Conservation (phyloP, 768 basidiomycete genomes). For the Butyriboletus loyo region DNA sequence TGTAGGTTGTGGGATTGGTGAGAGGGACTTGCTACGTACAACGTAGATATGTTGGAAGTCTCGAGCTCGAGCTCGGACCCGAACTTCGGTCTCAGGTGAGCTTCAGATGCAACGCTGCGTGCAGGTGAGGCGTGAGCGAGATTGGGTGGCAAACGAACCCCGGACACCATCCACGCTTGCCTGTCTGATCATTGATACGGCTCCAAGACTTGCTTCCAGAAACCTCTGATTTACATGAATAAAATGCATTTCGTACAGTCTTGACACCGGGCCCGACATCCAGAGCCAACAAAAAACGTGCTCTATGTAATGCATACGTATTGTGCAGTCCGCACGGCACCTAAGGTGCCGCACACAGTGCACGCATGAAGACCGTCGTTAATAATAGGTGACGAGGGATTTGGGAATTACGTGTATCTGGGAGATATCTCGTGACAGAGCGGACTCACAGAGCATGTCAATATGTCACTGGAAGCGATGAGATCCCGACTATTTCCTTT, state of each 20-base stretch:
- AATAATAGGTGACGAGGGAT: slow-evolving; percentile 3
- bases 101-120: slow-evolving; percentile 11
- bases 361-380: slow-evolving; percentile 3
- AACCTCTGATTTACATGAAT: background rate
- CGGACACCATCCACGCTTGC: slow-evolving; percentile 15
- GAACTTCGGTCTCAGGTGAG: slow-evolving; percentile 23
- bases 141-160: slow-evolving; percentile 15
- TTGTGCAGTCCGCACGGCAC: background rate
- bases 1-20: slow-evolving; percentile 6
- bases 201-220: background rate
- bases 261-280: background rate
- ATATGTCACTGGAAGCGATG: background rate
- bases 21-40: slow-evolving; percentile 9
- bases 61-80: slow-evolving; percentile 2
- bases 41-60: slow-evolving; percentile 6
- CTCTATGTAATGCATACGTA: background rate
- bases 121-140: slow-evolving; percentile 4
- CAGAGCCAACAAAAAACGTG: slow-evolving; percentile 1
- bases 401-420: slow-evolving; percentile 5
- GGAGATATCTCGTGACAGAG: background rate
- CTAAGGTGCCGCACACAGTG: background rate
- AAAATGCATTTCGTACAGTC: background rate
- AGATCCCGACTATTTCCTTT: slow-evolving; percentile 54
- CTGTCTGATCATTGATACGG: too few relatives aligned
- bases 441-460: slow-evolving; percentile 14